These are phyloP conservation scores for Curvularia hawaiiensis DNA, from an alignment of 2,329 filamentous ascomycete genomes.

Conservation along the genomic window DNA sequence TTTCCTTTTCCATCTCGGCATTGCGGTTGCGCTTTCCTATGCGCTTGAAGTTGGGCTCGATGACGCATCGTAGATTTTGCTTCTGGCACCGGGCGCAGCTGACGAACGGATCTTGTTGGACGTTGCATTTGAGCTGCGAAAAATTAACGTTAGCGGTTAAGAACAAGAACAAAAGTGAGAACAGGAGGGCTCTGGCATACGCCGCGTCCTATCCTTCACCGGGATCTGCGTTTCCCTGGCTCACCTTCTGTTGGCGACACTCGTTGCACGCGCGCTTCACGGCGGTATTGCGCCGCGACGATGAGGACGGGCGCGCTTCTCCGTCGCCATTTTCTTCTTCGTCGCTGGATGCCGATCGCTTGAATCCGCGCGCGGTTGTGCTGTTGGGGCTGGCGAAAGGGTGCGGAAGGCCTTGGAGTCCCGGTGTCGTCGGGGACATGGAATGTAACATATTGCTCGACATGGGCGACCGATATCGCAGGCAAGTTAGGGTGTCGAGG, in stretches of 20 bases:
- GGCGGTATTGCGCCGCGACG: conserved; percentile 41
- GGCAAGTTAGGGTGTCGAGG: conserved; percentile 16
- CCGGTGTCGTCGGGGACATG: conserved; percentile 42
- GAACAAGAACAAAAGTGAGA: background rate
- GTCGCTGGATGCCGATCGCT: conserved; percentile 46
- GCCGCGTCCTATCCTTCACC: background rate
- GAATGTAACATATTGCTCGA: conserved; percentile 24
- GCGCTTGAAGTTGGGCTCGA: conserved; percentile 86
- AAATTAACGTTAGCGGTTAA: conserved; percentile 25
- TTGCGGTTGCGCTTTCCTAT: conserved; percentile 82
- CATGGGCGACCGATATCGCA: conserved; percentile 26
- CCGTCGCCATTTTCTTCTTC: conserved; percentile 44
- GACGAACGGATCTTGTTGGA: conserved; percentile 78
- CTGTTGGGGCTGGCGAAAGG: conserved; percentile 39
- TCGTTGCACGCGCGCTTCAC: conserved; percentile 81
- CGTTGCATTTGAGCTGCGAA: conserved; percentile 77
- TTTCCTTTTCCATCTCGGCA: conserved; percentile 85
- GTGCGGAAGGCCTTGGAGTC: conserved; percentile 31
- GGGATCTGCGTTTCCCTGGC: conserved; percentile 5
- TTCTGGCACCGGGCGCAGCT: conserved; percentile 79
- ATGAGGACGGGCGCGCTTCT: conserved; percentile 29
- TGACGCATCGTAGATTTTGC: conserved; percentile 81
- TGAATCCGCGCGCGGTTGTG: conserved; percentile 41
- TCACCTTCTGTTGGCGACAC: conserved; percentile 84
- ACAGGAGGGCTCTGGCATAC: background rate